Base-by-base conservation (phyloP, 1,284 basidiomycete species). In the Trametes versicolor region DNA sequence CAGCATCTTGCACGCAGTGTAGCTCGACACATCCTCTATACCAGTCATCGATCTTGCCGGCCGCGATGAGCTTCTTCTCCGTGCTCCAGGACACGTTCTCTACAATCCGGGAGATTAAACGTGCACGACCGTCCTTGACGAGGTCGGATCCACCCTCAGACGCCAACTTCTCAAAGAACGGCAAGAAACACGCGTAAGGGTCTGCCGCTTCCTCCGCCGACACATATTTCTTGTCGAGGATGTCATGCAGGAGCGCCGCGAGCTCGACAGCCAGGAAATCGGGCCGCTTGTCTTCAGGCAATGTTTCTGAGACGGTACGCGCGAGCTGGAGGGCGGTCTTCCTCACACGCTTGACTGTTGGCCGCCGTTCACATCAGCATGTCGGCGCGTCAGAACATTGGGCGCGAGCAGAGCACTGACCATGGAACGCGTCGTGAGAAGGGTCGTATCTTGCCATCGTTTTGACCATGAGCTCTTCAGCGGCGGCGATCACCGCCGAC, bases 1-100 rank as follows among this genome's bases (percentile, higher is more conserved):
- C 96, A 0, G 95, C 95, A 75, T 98, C 96, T 76, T 97, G 95
- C 0, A 97, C 95, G 66, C 93, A 96, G 75, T 94, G 92, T 51
- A 98, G 83, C 75, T 98, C 96, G 0, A 82, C 62, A 71, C 94
- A 97, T n/a, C 77, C 75, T 1, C 85, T 76, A 64, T 97, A 91
- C 95, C 95, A 97, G 32, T 82, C 77, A 1, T 83, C 85, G 81
- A 91, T 87, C 58, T 78, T 64, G 0, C 85, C 87, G 3, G 78
- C 76, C 34, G 83, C 82, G 13, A 85, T 82, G 17, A 93, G 78
- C 71, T 84, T 88, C 75, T 89, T 91, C 77, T 98, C 96, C 6
- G 92, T 96, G 50, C 86, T 90, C 91, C 94, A 98, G 0, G 90
- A 93, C 4, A 97, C 92, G 70, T 91, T 92, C 49, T 93, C 91